Percentiles rank a stretch among this genome's conserved stretches.
phyloP scores from a whole-genome alignment of 352 stramenopile species.

The Pythium diclinum region DNA sequence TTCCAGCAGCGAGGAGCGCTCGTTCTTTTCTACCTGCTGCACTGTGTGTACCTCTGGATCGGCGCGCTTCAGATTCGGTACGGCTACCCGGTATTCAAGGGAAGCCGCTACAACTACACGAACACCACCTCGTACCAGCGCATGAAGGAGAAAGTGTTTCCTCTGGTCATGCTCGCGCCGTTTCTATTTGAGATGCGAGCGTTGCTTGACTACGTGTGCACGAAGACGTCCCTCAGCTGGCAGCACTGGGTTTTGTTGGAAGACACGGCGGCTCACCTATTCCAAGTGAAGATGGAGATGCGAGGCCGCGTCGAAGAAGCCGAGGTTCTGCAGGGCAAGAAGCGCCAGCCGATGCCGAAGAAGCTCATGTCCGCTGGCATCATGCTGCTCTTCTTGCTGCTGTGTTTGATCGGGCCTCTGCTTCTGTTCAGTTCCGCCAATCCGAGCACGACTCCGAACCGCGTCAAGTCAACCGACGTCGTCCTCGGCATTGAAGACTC shows the following conservation, averaged over 20 bases:
- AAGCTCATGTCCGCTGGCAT: conserved; percentile 75
- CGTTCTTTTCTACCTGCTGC: conserved; percentile 78
- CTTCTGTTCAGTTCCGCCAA: conserved; percentile 87
- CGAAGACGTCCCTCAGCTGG: conserved; percentile 79
- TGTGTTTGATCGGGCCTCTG: conserved; percentile 75
- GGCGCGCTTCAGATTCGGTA: conserved; percentile 82
- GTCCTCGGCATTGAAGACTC: conserved; percentile 72
- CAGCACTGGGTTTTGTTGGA: conserved; percentile 81
- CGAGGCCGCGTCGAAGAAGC: conserved; percentile 56
- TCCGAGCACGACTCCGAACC: conserved; percentile 71
- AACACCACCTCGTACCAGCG: conserved; percentile 42
- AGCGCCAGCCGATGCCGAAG: conserved; percentile 56
- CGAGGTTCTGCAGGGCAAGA: conserved; percentile 76
- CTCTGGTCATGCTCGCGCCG: conserved; percentile 72
- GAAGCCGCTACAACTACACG: conserved; percentile 80
- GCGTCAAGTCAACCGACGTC: conserved; percentile 57
- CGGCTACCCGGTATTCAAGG: conserved; percentile 78
- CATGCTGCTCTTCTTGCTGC: conserved; percentile 73
- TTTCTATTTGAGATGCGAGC: conserved; percentile 89
- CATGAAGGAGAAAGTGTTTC: conserved; percentile 61
- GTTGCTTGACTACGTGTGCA: conserved; percentile 85
- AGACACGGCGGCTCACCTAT: conserved; percentile 79
- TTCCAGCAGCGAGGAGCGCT: conserved; percentile 69
- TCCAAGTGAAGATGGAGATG: conserved; percentile 79
- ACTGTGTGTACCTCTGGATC: conserved; percentile 77